phyloP scores from a whole-genome alignment of 1,284 basidiomycete genomes.

The Ustilago nuda region DNA sequence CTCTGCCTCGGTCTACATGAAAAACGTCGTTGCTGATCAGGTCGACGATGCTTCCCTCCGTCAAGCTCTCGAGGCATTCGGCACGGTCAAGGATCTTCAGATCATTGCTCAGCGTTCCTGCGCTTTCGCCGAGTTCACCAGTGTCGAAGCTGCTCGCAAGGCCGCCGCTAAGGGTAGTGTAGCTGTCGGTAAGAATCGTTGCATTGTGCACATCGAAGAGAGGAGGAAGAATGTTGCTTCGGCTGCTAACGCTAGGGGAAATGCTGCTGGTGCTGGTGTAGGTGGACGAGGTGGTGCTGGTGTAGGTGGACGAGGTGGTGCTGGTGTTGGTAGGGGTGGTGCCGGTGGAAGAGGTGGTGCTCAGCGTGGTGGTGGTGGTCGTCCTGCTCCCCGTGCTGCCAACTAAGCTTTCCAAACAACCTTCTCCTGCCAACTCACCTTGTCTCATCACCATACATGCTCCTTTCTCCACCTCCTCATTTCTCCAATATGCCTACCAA shows the following conservation, averaged over 20 bases:
- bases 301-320: constrained; percentile 14
- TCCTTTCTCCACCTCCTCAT: too few species aligned
- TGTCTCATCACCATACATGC: too few species aligned
- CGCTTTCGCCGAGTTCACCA: constrained; percentile 90
- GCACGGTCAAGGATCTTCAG: constrained; percentile 86
- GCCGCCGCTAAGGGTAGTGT: constrained; percentile 92
- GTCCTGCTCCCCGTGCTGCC: constrained; percentile 12
- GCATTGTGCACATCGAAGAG: constrained; percentile 83
- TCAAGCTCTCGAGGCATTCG: constrained; percentile 78
- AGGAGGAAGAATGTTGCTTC: constrained; percentile 82
- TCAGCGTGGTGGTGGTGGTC: constrained; percentile 19
- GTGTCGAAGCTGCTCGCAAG: constrained; percentile 81
- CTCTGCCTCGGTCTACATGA: constrained; percentile 63
- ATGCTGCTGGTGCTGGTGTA: constrained; percentile 10
- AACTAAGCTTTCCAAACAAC: constrained; percentile 10
- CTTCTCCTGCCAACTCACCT: background rate
- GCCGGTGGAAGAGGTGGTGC: constrained; percentile 17
- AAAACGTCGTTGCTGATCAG: constrained; percentile 79
- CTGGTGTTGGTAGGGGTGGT: constrained; percentile 3
- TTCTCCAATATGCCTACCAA: too few species aligned
- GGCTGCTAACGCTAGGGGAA: constrained; percentile 68
- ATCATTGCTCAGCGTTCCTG: constrained; percentile 89
- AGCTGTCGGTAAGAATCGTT: constrained; percentile 75
- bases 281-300: constrained; percentile 15
- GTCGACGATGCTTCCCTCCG: constrained; percentile 77